Evolutionary conservation across 139 green algal species (phyloP).

Genomic region (Mesotaenium endlicherianum): DNA sequence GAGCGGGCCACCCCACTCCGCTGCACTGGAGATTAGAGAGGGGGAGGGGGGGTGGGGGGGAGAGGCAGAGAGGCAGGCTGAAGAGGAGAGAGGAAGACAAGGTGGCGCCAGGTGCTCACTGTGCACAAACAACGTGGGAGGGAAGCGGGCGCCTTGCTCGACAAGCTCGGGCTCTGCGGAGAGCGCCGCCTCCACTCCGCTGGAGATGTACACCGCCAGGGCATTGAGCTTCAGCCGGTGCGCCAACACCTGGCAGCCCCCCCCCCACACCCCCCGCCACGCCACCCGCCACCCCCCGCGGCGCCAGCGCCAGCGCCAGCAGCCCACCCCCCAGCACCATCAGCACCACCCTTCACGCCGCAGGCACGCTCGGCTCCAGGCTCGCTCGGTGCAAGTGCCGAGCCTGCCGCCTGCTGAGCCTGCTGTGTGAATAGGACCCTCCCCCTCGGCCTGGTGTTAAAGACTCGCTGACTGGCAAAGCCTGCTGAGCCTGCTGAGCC

Average conservation of each 20-base stretch:
- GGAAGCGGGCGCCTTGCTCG: neutral
- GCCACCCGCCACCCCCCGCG: neutral
- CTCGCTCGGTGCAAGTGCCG: no score
- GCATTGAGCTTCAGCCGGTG: neutral
- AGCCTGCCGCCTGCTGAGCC: no score
- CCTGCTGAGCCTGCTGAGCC: neutral
- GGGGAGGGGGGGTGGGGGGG: neutral
- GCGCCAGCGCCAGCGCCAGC: neutral
- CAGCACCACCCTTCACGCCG: no score
- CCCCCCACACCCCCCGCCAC: neutral
- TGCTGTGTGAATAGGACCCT: no score
- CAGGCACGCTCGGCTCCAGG: no score
- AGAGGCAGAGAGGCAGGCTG: neutral
- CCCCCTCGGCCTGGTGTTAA: no score
- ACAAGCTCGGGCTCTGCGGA: neutral
- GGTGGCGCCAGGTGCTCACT: neutral
- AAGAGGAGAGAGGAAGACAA: neutral
- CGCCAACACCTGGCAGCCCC: conserved; percentile 15
- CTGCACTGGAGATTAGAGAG: neutral
- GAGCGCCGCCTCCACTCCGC: neutral
- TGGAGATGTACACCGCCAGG: conserved; percentile 13
- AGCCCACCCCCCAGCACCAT: no score
- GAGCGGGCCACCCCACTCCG: no score
- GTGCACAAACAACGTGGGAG: conserved; percentile 21
- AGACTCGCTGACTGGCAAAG: no score